Evolutionary conservation across 768 basidiomycete genomes (phyloP), one percentile per base, ranked within the genome.

Genomic region (Lactifluus piperatus): DNA sequence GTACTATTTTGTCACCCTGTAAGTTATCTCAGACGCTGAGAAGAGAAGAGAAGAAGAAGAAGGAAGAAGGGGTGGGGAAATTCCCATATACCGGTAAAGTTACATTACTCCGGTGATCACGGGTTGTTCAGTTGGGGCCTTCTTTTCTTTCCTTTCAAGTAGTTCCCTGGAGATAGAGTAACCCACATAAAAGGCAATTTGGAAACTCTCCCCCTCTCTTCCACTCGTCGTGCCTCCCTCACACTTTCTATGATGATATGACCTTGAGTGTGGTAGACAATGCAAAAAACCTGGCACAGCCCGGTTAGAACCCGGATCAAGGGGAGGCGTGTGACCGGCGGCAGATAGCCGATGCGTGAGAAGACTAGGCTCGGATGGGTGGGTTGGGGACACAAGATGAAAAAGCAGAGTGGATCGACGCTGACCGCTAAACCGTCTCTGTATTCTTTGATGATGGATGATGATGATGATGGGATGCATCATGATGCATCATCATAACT

Each of bases 321-420:
- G 20, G n/a, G n/a, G n/a, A n/a, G 41, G n/a, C 20, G 20, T 10
- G 30, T 30, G 32, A 50, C 34, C 49, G 34, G 50, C 27, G 9
- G 1, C 22, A 4, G 41, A 43, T 43, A 43, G 41, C 41, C 41
- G 41, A 43, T 36, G 16, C 36, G 16, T 43, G 46, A 56, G 34
- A 47, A 47, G 11, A 39, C 18, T 39, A 2, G 39, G 16, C 30
- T n/a, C n/a, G n/a, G n/a, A n/a, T n/a, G n/a, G 30, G 16, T 18
- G 37, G 7, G 34, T 14, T 10, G 5, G 34, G 36, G 20, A 4
- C 8, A 8, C 11, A 16, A 27, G 8, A 6, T 10, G 39, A 14
- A 20, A 27, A 20, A 50, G 30, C 29, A 51, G 4, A 37, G 50
- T 45, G 51, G 51, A 58, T 58, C 57, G 57, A 58, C 57, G 45